Conservation (phyloP, 352 stramenopile species). For the Thalassiosira livingstoniorum region DNA sequence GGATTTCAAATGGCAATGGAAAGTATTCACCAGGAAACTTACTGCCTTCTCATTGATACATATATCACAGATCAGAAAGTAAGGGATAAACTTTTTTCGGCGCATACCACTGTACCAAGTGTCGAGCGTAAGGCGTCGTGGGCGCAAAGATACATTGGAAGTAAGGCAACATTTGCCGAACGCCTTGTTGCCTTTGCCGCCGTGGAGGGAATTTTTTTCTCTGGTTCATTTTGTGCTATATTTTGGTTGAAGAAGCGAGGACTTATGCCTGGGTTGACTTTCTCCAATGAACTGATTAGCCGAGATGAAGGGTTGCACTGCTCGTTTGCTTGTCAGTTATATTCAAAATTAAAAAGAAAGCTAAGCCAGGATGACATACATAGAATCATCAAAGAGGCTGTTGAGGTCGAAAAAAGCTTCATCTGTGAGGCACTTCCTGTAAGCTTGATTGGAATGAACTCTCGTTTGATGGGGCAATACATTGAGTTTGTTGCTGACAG, state of each 20-base stretch:
- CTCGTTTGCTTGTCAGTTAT: conserved; percentile 86
- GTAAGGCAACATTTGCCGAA: conserved; percentile 77
- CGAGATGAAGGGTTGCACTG: conserved; percentile 87
- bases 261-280: conserved; percentile 85
- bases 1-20: conserved; percentile 89
- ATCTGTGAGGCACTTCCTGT: conserved; percentile 85
- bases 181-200: conserved; percentile 85
- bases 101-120: conserved; percentile 76
- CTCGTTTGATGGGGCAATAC: conserved; percentile 85
- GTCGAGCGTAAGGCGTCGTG: conserved; percentile 84
- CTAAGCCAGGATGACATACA: conserved; percentile 69
- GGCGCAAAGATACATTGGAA: conserved; percentile 82
- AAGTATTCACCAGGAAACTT: conserved; percentile 87
- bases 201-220: conserved; percentile 89
- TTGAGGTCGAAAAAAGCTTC: conserved; percentile 86
- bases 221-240: conserved; percentile 86
- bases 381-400: conserved; percentile 78
- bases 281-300: conserved; percentile 87
- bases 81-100: conserved; percentile 70
- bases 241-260: conserved; percentile 88
- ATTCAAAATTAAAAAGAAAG: conserved; percentile 80
- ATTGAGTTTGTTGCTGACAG: conserved; percentile 87
- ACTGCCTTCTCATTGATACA: conserved; percentile 86
- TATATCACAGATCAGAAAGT: conserved; percentile 84
- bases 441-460: conserved; percentile 87